Evolutionary conservation across 495 filamentous ascomycete species (phyloP), one percentile per base, ranked within the genome.

Genomic region (Penicillium parvum): DNA sequence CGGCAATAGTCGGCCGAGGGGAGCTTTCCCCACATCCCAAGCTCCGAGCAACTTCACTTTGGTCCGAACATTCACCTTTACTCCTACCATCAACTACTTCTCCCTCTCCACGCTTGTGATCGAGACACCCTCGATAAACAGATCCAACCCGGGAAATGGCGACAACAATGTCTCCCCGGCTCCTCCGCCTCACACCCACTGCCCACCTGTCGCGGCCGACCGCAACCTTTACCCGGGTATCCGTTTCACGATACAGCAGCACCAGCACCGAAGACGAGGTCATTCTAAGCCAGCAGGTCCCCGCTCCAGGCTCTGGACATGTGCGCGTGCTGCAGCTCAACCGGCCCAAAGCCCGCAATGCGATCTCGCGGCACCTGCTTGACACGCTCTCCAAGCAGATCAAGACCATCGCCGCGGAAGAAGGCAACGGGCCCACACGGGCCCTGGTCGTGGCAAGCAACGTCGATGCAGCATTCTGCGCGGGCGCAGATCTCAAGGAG

Each of bases 401-500:
- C 33, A 66, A 79, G 37, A 72, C 74, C 23, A 76, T 96, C 19
- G 74, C 82, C 36, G 64, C 73, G 3, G 86, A 94, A 55, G 81
- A 78, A 32, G 79, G 79, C 27, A 68, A 66, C 6, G 76, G 78
- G 7, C 63, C 72, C 0, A 95, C 90, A 7, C 68, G 92, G 30
- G 88, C 83, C 0, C 53, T 98, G 52, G 78, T 97, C 14, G 45
- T 97, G 2, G 83, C 83, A 9, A 89, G 83, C 49, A 86, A 85
- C 5, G 71, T 84, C 12, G 88, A 96, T 29, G 70, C 76, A 2
- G 81, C 79, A 39, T 98, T 98, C 66, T 97, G 91, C 66, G 89
- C 94, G 0, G 92, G 92, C 21, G 92, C 92, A 1, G 91, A 98
- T 52, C 63, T 98, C 43, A 97, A 96, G 58, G 92, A 96, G 71